Base-by-base conservation (phyloP, 2,329 filamentous ascomycete genomes). In the Akanthomyces dipterigenus region DNA sequence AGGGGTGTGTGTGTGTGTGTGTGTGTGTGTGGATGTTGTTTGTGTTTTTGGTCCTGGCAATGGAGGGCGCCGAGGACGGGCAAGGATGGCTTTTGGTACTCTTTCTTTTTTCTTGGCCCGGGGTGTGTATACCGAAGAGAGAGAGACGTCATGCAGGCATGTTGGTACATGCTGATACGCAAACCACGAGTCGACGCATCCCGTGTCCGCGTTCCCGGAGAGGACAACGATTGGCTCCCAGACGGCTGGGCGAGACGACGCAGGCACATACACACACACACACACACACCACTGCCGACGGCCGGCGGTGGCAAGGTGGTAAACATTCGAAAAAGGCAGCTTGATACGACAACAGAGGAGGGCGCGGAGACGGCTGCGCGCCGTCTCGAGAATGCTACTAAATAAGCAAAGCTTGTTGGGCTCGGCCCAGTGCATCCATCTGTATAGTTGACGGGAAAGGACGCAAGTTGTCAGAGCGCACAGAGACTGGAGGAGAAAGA, bases 121-220 rank as follows among this genome's bases (percentile, higher is more conserved):
- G 34, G 34, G 34, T 9, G 22, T 55, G 38, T 26, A n/a, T 51
- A 50, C 22, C n/a, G 6, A n/a, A n/a, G 43, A 48, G 22, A 24
- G 42, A n/a, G 16, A 28, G 20, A 42, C 12, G 22, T 18, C 7
- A 18, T 20, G 48, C 36, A 38, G 36, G 36, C 36, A 16, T 16
- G 28, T 28, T n/a, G 8, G n/a, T 26, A 48, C 18, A 43, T 34
- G 31, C 31, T 34, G 31, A 34, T 34, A 34, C 31, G 48, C 48
- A 42, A 54, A n/a, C 22, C 54, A 48, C 40, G 43, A 34, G 36
- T 49, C 55, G 31, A 42, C 55, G 14, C 11, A 43, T 50, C 55
- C 45, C 45, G 43, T 20, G 45, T 34, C 55, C 55, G 55, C 55
- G 45, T 59, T 49, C 18, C 46, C 46, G 55, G 55, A 56, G 36